Conservation (phyloP, 1,139 yeast genomes). For the Hansenula anomala region DNA sequence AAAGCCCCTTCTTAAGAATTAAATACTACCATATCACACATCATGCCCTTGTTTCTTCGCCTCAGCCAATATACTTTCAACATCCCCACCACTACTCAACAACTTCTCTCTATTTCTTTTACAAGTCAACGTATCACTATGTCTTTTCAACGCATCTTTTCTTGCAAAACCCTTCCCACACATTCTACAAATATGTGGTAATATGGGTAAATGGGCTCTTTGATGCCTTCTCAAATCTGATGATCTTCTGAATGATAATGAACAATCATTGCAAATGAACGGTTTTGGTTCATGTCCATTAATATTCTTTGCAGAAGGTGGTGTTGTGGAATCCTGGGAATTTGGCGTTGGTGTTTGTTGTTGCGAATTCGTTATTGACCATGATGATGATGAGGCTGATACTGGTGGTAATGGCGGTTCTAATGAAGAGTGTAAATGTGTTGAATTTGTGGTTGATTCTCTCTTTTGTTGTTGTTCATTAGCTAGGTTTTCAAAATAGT, state of each 20-base stretch:
- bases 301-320: not conserved
- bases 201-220: slow-evolving; percentile 44
- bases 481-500: slow-evolving; percentile 14
- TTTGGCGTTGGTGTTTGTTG: not conserved
- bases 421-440: too few relatives aligned
- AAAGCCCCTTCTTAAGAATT: too few relatives aligned
- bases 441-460: too few relatives aligned
- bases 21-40: too few relatives aligned
- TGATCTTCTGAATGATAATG: slow-evolving; percentile 55
- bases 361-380: slow-evolving; percentile 1
- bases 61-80: slow-evolving; percentile 10
- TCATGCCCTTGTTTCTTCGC: slow-evolving; percentile 1
- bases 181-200: slow-evolving; percentile 62
- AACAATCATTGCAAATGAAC: slow-evolving; percentile 32
- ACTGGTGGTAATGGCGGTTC: too few relatives aligned
- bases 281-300: slow-evolving; percentile 16
- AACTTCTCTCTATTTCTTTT: slow-evolving; percentile 57
- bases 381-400: not conserved
- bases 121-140: slow-evolving; percentile 67
- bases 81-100: slow-evolving; percentile 25
- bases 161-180: slow-evolving; percentile 84
- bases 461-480: not conserved
- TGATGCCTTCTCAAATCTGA: slow-evolving; percentile 65
- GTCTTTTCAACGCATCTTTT: slow-evolving; percentile 74
- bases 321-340: slow-evolving; percentile 3